Evolutionary conservation across 768 basidiomycete species (phyloP), one percentile per base, ranked within the genome.

Genomic region (Lentinula detonsa): DNA sequence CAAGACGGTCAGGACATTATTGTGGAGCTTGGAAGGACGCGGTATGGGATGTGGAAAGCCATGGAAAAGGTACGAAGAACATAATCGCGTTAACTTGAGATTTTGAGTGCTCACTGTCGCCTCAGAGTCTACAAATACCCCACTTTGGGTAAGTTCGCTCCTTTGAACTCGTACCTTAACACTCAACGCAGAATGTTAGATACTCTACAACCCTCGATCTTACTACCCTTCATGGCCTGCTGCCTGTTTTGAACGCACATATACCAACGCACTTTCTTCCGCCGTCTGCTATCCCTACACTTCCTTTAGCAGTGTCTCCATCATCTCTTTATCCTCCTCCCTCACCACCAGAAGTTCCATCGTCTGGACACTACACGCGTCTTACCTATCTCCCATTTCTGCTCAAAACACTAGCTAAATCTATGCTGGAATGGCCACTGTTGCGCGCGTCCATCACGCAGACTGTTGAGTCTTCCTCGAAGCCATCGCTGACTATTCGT

Each of bases 1-100:
- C 21, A 42, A 35, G 11, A 15, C 51, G 67, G 62, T 16, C 65
- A 79, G 43, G 88, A 91, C 61, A 73, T 80, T 9, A 74, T 87
- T 2, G 82, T 93, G 2, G 90, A 91, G 57, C 78, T 95, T 28
- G 86, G 85, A 4, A 76, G 91, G 64, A 92, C 90, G 13, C 77
- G 93, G 58, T 83, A 85, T 68, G 86, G 85, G 9, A 95, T 95
- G 93, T 95, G 85, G 87, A 91, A 90, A 65, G 88, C 91, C 2
- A 95, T 95, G 93, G 82, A 79, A 9, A 91, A 90, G 83, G 91
- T 87, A 53, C 31, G 74, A 63, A 18, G 46, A 11, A 10, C 31
- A 18, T 15, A 11, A 39, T 51, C 10, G 40, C 50, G 46, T 43
- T 8, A 4, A 13, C 3, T 39, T 13, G 37, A 39, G 37, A 6